Evolutionary conservation across 2,329 filamentous ascomycete genomes (phyloP), one percentile per base, ranked within the genome.

Genomic region (Cytospora piceae): DNA sequence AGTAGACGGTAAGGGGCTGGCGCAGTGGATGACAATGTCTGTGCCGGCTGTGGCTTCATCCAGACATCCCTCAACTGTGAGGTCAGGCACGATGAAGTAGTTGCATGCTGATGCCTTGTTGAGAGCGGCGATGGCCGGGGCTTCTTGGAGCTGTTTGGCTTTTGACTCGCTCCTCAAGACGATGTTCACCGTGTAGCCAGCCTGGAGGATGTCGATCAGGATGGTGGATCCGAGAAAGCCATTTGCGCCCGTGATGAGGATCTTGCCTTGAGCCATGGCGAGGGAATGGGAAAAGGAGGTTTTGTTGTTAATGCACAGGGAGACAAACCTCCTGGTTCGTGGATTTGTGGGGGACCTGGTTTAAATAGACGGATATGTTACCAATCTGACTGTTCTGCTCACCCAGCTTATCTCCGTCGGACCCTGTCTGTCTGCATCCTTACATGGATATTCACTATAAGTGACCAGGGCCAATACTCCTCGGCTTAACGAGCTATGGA

Each of bases 161-260:
- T 68, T 68, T 22, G 31, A 46, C n/a, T 62, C 54, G 55, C 53
- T 68, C 46, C 65, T 59, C n/a, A 67, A 62, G 17, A 34, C 67
- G 39, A 68, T 64, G 31, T 67, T 59, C 17, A 34, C 67, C 14
- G 42, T 61, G 46, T 63, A 64, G 14, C 64, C 67, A 22, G 65
- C 42, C 58, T 68, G 59, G 12, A 73, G 60, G 4, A 72, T 66
- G 31, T 70, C 65, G 52, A 69, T 63, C 46, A 73, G 69, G n/a
- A 73, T 57, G 24, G 71, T 54, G 12, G 68, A 68, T 29, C 68
- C 72, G 2, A 73, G 65, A 29, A 67, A 73, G 62, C 71, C 72
- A 24, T 69, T 69, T 27, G 69, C 72, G 14, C 71, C 71, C 14
- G 72, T 73, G 39, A 73, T 68, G 46, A 72, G 68, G 39, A 69